Base-by-base conservation (phyloP, 306 rosid genomes). In the Hippophae rhamnoides region DNA sequence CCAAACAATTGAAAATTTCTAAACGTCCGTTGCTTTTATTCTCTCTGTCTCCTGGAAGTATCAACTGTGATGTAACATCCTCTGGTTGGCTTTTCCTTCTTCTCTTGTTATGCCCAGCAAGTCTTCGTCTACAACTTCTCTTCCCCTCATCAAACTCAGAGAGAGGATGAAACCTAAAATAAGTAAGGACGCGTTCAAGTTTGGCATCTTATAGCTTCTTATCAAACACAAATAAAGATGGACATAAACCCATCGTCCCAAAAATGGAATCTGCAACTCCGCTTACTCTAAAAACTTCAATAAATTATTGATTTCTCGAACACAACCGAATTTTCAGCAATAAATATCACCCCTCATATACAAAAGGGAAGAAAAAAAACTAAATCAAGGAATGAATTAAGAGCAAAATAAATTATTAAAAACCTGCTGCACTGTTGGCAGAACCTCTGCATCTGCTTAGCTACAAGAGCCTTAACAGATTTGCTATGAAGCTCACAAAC, bases 401-500 rank as follows among this genome's bases (percentile, higher is more conserved):
- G 10, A 27, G 38, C 49, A 41, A 13, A 56, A 64, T 14, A 38
- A 1, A 0, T 10, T 13, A 31, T 10, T 38, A 5, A 40, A 27
- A 46, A 84, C 90, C 97, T 86, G 81, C 97, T 89, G 70, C 97
- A 89, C 89, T 89, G 97, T 72, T 89, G 97, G 72, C 97, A 89
- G 65, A 89, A 89, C 61, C 97, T 58, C 77, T 89, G 97, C 93
- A 82, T 78, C 72, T 78, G 89, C 27, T 69, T 75, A 26, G 76
- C 76, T 40, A 86, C 84, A 9, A 74, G 81, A 12, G 95, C 89
- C 53, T 69, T 84, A 9, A 87, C 74, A 64, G 97, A 74, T 67
- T 89, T 89, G 66, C 95, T 82, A 23, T 89, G 97, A 69, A 79
- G 18, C 80, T 89, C 87, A 49, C 97, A 89, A 2, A 89, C 97